Evolutionary conservation across 1,284 basidiomycete species (phyloP).

Genomic region (Clitocybe nebularis): DNA sequence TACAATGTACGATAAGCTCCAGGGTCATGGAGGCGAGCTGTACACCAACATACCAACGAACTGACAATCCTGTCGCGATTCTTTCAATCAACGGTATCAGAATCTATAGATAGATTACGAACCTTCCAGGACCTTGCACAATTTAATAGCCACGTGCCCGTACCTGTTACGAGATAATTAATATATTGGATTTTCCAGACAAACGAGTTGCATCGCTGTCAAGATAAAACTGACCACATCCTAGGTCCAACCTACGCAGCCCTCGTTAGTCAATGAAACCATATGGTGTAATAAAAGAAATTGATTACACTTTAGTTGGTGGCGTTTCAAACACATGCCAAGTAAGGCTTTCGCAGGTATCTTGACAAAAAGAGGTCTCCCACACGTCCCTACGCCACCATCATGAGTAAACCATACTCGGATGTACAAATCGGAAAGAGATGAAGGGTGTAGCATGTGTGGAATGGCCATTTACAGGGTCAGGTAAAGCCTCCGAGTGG

Average conservation of each 20-base stretch:
- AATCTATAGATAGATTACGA: slow-evolving; percentile 19
- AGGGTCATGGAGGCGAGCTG: too few relatives aligned
- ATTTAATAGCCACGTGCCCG: slow-evolving; percentile 64
- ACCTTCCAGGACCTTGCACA: slow-evolving; percentile 62
- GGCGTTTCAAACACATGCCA: slow-evolving; percentile 59
- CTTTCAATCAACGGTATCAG: background rate
- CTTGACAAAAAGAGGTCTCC: slow-evolving; percentile 53
- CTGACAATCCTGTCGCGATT: slow-evolving; percentile 36
- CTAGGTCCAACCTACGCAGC: slow-evolving; percentile 52
- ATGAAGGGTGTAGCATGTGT: too few relatives aligned
- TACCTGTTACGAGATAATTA: slow-evolving; percentile 34
- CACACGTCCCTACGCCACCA: slow-evolving; percentile 55
- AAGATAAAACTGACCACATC: slow-evolving; percentile 49
- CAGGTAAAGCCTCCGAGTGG: slow-evolving; percentile 2
- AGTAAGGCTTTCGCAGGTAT: slow-evolving; percentile 51
- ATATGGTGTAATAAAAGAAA: background rate
- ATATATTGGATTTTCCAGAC: slow-evolving; percentile 5
- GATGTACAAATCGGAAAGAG: too few relatives aligned
- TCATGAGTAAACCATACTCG: too few relatives aligned
- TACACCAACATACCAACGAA: slow-evolving; percentile 55
- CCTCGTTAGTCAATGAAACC: slow-evolving; percentile 2
- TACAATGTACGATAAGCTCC: slow-evolving; percentile 6
- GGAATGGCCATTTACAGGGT: slow-evolving; percentile 5
- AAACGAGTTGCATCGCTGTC: background rate
- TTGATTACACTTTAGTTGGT: slow-evolving; percentile 51